Evolutionary conservation across 2,329 filamentous ascomycete genomes (phyloP), one percentile per base, ranked within the genome.

Genomic region (Botrytis medusae): DNA sequence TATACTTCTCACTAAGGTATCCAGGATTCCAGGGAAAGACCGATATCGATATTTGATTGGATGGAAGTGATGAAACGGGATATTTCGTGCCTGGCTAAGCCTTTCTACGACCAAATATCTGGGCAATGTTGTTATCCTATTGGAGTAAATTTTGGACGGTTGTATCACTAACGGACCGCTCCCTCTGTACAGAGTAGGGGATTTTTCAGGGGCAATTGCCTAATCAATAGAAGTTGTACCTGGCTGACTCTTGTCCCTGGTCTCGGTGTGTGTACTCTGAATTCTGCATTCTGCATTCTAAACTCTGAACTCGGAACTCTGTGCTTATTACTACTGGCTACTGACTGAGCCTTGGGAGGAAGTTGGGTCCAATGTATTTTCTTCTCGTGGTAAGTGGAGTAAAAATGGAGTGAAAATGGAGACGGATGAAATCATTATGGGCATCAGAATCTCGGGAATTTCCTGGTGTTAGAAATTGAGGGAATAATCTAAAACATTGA

Each of bases 71-170:
- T 63, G 40, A 44, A 44, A 63, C 61, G 42, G 34, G 18, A 62
- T n/a, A 37, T 40, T 61, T 62, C 34, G 62, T 65, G 18, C 62
- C 62, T 65, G 62, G 62, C 62, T 65, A 65, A 65, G 42, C 42
- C 8, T 34, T 65, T 25, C 34, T 16, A 40, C 59, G 12, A 37
- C 32, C 22, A 61, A 14, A 37, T 60, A 8, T 60, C 18, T 60
- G 29, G 57, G 57, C 12, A 22, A 60, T 60, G 18, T 34, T 10
- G 57, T 12, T 25, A 14, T 37, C 60, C 60, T 62, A 62, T 62
- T 62, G 60, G 60, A 42, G 6, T 62, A 62, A 10, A 62, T 18
- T 5, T 42, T 40, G 6, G 22, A n/a, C 22, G 2, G 42, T 48
- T 34, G 42, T 65, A 34, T 65, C 62, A 65, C 62, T 1, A 46